These are phyloP conservation scores for Trichoderma sp. DNA, from an alignment of 2,329 filamentous ascomycete species.

Conservation along the genomic window DNA sequence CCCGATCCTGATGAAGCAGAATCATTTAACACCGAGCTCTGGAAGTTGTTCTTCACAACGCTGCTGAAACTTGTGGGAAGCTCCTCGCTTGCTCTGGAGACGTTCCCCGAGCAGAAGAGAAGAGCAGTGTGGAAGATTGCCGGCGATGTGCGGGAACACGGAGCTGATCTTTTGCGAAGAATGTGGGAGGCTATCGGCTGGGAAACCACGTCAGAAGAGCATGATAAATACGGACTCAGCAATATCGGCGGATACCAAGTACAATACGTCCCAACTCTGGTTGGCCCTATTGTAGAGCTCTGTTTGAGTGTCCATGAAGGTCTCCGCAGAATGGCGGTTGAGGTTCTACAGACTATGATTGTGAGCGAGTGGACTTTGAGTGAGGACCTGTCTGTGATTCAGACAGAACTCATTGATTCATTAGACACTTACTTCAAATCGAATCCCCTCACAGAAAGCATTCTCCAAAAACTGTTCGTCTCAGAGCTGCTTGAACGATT, in stretches of 20 bases:
- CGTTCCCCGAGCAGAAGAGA: constrained; percentile 94
- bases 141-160: constrained; percentile 89
- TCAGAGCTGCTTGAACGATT: constrained; percentile 82
- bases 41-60: constrained; percentile 90
- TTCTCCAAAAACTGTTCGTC: constrained; percentile 91
- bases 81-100: constrained; percentile 85
- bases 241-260: constrained; percentile 97
- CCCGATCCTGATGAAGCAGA: constrained; percentile 91
- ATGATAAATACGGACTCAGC: constrained; percentile 71
- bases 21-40: constrained; percentile 87
- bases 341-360: constrained; percentile 96
- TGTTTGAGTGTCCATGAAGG: constrained; percentile 96
- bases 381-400: constrained; percentile 85
- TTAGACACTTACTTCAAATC: constrained; percentile 88
- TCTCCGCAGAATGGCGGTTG: constrained; percentile 83
- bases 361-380: constrained; percentile 97
- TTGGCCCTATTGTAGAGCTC: constrained; percentile 88
- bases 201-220: constrained; percentile 84
- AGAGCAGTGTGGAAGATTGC: constrained; percentile 98
- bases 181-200: constrained; percentile 97
- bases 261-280: constrained; percentile 91
- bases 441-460: constrained; percentile 82
- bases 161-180: constrained; percentile 78
- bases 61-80: constrained; percentile 88
- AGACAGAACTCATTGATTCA: constrained; percentile 95